Evolutionary conservation across 768 basidiomycete genomes (phyloP).

Genomic region (Russula vinacea): DNA sequence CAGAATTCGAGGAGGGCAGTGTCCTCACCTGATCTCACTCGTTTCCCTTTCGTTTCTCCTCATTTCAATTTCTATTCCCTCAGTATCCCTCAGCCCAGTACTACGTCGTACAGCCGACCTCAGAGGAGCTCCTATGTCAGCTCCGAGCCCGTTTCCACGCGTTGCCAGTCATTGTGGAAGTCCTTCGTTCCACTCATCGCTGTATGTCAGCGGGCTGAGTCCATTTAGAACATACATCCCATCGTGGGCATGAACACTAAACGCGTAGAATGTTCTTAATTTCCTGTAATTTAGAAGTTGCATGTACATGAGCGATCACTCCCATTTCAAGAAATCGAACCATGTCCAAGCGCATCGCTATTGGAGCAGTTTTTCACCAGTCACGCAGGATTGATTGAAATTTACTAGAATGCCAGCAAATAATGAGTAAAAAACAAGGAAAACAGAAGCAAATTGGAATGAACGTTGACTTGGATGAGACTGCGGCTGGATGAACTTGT

Average conservation of each 20-base stretch:
- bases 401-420: slow-evolving; percentile 21
- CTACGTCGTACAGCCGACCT: no score
- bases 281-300: slow-evolving; percentile 14
- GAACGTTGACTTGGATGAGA: slow-evolving; percentile 20
- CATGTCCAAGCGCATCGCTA: background rate
- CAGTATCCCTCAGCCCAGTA: no score
- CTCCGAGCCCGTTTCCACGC: no score
- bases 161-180: background rate
- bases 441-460: slow-evolving; percentile 20
- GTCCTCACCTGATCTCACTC: no score
- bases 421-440: slow-evolving; percentile 14
- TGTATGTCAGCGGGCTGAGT: slow-evolving; percentile 66
- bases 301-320: background rate
- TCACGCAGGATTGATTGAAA: slow-evolving; percentile 1
- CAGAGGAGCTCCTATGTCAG: no score
- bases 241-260: slow-evolving; percentile 53
- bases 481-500: slow-evolving; percentile 23
- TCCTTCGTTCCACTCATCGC: slow-evolving; percentile 1
- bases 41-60: no score
- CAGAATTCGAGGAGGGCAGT: no score
- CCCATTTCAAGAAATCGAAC: background rate
- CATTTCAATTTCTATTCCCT: no score
- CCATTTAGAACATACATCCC: slow-evolving; percentile 81
- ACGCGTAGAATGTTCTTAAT: slow-evolving; percentile 20
- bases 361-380: background rate